A percentile compares a stretch with the other conserved stretches of the same genome.
Evolutionary conservation across 352 stramenopile genomes (phyloP).

Genomic region (Phytophthora tubulina): DNA sequence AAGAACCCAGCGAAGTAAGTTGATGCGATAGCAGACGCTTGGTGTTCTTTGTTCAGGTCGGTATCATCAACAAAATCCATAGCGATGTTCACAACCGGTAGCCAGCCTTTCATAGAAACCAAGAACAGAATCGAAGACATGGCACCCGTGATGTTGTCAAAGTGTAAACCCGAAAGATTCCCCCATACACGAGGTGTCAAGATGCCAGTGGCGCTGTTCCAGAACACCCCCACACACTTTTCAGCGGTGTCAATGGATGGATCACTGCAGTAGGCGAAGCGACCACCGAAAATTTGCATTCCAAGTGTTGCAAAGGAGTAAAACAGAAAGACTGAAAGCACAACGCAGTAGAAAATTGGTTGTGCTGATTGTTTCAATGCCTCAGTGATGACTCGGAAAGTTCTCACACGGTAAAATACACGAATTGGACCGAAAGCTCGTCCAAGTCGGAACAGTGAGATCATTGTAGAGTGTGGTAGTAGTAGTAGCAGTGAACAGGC

Average conservation of each 20-base stretch:
- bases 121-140: constrained; percentile 85
- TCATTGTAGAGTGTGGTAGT: constrained; percentile 81
- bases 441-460: constrained; percentile 76
- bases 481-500: constrained; percentile 77
- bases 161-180: constrained; percentile 81
- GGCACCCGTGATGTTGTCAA: constrained; percentile 83
- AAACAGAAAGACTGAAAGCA: constrained; percentile 84
- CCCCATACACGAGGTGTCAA: constrained; percentile 84
- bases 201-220: constrained; percentile 53
- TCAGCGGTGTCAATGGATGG: constrained; percentile 49
- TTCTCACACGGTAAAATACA: constrained; percentile 88
- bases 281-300: constrained; percentile 86
- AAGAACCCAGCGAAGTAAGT: constrained; percentile 88
- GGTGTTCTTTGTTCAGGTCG: constrained; percentile 71
- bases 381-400: constrained; percentile 87
- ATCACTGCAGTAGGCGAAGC: constrained; percentile 88
- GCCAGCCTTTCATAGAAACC: constrained; percentile 88
- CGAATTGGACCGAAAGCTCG: constrained; percentile 84
- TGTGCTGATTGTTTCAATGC: constrained; percentile 76
- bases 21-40: constrained; percentile 76
- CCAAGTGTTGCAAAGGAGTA: constrained; percentile 88
- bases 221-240: constrained; percentile 78
- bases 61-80: constrained; percentile 68
- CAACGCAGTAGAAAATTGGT: constrained; percentile 85
- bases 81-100: constrained; percentile 82